A percentile compares a stretch with the other conserved stretches of the same genome.
These are phyloP conservation scores for Zarea fungicola DNA, from an alignment of 2,329 filamentous ascomycete species.

Conservation along the genomic window DNA sequence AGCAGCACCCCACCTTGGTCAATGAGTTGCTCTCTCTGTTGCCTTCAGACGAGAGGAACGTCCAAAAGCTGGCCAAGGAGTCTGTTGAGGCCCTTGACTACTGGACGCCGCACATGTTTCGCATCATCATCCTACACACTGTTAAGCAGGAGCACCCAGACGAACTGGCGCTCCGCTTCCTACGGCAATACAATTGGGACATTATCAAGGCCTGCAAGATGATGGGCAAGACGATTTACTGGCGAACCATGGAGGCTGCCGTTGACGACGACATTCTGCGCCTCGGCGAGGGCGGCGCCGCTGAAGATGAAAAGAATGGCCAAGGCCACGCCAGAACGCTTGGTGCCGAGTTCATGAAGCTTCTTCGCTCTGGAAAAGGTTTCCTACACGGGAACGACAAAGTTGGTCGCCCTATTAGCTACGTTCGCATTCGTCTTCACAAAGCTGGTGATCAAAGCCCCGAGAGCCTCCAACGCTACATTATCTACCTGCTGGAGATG, in stretches of 20 bases:
- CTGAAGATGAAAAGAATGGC: constrained; percentile 49
- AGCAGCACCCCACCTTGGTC: constrained; percentile 33
- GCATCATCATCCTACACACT: constrained; percentile 78
- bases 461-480: constrained; percentile 72
- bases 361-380: constrained; percentile 79
- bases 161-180: constrained; percentile 67
- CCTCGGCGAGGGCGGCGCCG: constrained; percentile 60
- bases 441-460: constrained; percentile 70
- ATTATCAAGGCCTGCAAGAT: constrained; percentile 81
- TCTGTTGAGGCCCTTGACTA: constrained; percentile 72
- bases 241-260: constrained; percentile 71
- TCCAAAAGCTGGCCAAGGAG: constrained; percentile 77
- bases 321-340: constrained; percentile 57
- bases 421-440: constrained; percentile 73
- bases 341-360: constrained; percentile 70
- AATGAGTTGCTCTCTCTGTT: constrained; percentile 32
- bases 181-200: constrained; percentile 83
- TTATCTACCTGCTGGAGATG: constrained; percentile 84
- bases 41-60: constrained; percentile 61
- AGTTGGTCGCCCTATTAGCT: constrained; percentile 71
- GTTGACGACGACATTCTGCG: constrained; percentile 79
- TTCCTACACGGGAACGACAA: constrained; percentile 80
- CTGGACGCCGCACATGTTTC: constrained; percentile 66
- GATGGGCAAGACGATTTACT: constrained; percentile 84
- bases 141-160: constrained; percentile 88